A percentile compares a stretch with the other conserved stretches of the same genome.
Conservation (phyloP, 208 protist species). For the Wallacemonas sp. region DNA sequence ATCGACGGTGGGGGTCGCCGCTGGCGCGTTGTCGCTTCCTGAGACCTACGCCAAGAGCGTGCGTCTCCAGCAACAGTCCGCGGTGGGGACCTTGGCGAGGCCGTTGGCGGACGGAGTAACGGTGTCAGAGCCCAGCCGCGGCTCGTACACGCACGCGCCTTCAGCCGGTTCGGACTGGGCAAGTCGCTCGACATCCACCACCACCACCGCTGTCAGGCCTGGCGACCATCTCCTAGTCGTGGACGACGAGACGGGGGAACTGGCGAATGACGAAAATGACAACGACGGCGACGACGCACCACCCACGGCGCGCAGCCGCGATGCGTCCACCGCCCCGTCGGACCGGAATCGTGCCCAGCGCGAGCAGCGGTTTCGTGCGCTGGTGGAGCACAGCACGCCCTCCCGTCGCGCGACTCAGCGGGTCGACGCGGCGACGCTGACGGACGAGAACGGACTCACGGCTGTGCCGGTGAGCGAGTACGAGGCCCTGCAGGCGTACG, state of each 20-base stretch:
- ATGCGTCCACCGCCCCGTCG: too few species aligned
- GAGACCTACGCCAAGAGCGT: conserved; percentile 46
- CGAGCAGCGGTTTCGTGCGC: neutral
- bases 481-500: conserved; percentile 27
- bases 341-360: too few species aligned
- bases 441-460: conserved; percentile 63
- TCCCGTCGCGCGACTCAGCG: conserved; percentile 30
- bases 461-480: conserved; percentile 52
- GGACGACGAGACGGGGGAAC: neutral
- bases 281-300: neutral
- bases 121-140: too few species aligned
- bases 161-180: neutral
- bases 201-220: neutral
- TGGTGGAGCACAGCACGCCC: neutral
- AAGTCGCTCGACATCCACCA: neutral
- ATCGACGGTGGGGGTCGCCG: neutral
- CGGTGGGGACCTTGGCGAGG: too few species aligned
- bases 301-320: too few species aligned
- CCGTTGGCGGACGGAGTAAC: too few species aligned
- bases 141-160: neutral
- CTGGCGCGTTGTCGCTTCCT: conserved; percentile 26
- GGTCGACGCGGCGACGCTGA: conserved; percentile 61
- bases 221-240: neutral
- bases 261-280: too few species aligned
- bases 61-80: conserved; percentile 20